Conservation (phyloP, 305 asterid genomes). For the Fraxinus platypoda region DNA sequence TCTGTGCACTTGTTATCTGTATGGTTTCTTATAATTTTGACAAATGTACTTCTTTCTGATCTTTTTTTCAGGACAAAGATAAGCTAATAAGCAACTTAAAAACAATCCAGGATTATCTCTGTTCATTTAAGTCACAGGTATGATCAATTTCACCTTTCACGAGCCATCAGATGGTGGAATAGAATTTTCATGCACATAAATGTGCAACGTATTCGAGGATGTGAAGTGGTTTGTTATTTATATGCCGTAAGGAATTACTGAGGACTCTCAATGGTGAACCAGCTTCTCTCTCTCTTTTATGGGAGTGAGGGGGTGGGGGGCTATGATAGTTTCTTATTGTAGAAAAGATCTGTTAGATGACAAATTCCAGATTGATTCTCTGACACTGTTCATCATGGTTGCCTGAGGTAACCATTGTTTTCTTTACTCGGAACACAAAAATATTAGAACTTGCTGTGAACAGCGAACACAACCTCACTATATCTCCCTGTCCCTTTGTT, state of each 20-base stretch:
- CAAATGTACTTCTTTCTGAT: conserved; percentile 15
- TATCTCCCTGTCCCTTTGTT: background rate
- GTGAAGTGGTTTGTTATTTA: background rate
- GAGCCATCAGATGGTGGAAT: conserved; percentile 9
- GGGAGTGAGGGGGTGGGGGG: background rate
- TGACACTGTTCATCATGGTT: background rate
- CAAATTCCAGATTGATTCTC: background rate
- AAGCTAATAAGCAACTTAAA: conserved; percentile 77
- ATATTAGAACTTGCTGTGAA: background rate
- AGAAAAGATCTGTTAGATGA: background rate
- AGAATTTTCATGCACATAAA: conserved; percentile 7
- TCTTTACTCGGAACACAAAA: background rate
- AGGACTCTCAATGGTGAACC: background rate
- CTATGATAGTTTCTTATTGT: background rate
- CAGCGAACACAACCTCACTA: background rate
- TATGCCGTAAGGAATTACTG: background rate
- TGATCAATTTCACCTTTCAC: conserved; percentile 19
- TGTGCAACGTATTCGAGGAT: background rate
- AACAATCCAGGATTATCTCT: conserved; percentile 85
- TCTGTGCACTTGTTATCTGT: conserved; percentile 7
- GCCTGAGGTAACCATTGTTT: background rate
- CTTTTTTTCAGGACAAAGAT: conserved; percentile 74
- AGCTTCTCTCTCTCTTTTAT: background rate
- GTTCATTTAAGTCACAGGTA: conserved; percentile 92
- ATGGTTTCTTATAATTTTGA: conserved; percentile 19